A percentile compares a stretch with the other conserved stretches of the same genome.
phyloP scores from a whole-genome alignment of 371 early-diverging fungal genomes.

The Apophysomyces variabilis region DNA sequence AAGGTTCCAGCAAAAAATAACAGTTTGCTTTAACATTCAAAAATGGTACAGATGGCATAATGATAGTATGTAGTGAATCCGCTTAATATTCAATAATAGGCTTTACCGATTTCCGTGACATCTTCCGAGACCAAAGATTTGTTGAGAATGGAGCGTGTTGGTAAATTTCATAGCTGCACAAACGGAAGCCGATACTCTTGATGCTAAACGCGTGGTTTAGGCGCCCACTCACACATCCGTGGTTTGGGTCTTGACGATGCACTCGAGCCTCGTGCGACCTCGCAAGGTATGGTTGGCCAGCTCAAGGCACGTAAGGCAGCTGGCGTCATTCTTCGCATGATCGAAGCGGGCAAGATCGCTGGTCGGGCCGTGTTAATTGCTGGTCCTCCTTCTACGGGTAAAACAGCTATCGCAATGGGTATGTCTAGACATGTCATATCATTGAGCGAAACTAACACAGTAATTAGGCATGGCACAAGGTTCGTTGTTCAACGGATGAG shows the following conservation, averaged over 20 bases:
- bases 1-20: too few species aligned
- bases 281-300: conserved; percentile 99
- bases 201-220: conserved; percentile 45
- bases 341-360: conserved; percentile 96
- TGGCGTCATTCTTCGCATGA: conserved; percentile 93
- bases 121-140: conserved; percentile 62
- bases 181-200: background rate
- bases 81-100: conserved; percentile 19
- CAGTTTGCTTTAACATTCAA: too few species aligned
- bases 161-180: conserved; percentile 34
- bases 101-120: conserved; percentile 45
- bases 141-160: conserved; percentile 71
- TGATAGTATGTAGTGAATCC: too few species aligned
- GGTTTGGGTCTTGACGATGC: conserved; percentile 92
- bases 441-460: conserved; percentile 2
- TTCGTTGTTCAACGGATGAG: conserved; percentile 15
- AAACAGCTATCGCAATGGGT: conserved; percentile 95
- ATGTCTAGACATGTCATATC: conserved; percentile 8
- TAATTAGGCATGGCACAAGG: conserved; percentile 79
- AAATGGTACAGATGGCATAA: too few species aligned
- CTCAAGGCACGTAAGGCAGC: conserved; percentile 94
- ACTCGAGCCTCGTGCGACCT: conserved; percentile 80
- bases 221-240: conserved; percentile 97
- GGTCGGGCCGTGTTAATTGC: conserved; percentile 97
- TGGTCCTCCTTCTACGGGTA: conserved; percentile 98